Evolutionary conservation across 306 rosid species (phyloP).

Genomic region (Lathyrus aphaca): DNA sequence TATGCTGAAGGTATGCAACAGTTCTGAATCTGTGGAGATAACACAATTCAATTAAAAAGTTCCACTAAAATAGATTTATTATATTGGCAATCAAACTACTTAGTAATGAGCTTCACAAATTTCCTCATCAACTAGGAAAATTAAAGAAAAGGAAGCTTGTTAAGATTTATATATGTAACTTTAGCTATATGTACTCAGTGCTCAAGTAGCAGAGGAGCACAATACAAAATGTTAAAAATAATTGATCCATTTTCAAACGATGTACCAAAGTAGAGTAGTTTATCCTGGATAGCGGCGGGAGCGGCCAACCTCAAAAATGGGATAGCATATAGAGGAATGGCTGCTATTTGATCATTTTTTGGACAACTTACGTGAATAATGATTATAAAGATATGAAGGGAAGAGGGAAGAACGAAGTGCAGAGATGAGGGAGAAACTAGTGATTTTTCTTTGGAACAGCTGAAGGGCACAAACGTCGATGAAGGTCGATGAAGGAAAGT

Average conservation of each 20-base stretch:
- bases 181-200: not conserved
- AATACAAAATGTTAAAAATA: not conserved
- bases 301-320: too few relatives aligned
- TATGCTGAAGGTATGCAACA: conserved; percentile 89
- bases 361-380: too few relatives aligned
- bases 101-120: conserved; percentile 4
- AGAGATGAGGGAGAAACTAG: too few relatives aligned
- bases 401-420: too few relatives aligned
- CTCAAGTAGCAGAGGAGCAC: not conserved
- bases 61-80: not conserved
- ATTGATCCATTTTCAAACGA: conserved; percentile 6
- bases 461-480: too few relatives aligned
- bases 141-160: not conserved
- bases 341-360: too few relatives aligned
- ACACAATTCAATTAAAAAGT: conserved; percentile 28
- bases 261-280: too few relatives aligned
- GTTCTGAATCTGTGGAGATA: conserved; percentile 56
- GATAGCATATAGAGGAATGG: too few relatives aligned
- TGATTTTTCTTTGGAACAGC: too few relatives aligned
- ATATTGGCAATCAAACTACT: conserved; percentile 19
- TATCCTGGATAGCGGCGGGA: too few relatives aligned
- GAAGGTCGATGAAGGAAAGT: too few relatives aligned
- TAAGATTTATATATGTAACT: conserved; percentile 4
- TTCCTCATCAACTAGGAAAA: conserved; percentile 30
- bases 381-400: too few relatives aligned